phyloP scores from a whole-genome alignment of 768 basidiomycete genomes.

The Russula dissimulans region DNA sequence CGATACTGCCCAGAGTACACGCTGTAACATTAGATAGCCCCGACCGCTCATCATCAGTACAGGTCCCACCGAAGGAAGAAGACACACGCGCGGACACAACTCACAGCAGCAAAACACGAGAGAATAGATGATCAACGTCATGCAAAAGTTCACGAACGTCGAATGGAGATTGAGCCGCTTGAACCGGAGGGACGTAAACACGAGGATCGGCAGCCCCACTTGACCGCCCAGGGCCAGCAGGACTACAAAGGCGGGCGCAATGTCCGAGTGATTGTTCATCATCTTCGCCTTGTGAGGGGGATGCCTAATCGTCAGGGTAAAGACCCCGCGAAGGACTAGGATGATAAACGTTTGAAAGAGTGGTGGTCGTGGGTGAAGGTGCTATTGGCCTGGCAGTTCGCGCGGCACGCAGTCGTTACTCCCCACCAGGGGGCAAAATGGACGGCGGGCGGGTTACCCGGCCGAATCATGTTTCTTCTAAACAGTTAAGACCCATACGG shows the following conservation, averaged over 20 bases:
- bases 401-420: not conserved
- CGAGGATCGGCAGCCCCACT: slow-evolving; percentile 39
- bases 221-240: slow-evolving; percentile 47
- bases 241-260: slow-evolving; percentile 35
- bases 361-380: too few relatives aligned
- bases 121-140: slow-evolving; percentile 49
- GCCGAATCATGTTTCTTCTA: too few relatives aligned
- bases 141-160: slow-evolving; percentile 47
- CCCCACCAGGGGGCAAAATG: not conserved
- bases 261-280: slow-evolving; percentile 15
- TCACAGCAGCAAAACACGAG: slow-evolving; percentile 43
- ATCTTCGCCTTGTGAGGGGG: too few relatives aligned
- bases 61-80: not conserved
- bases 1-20: slow-evolving; percentile 27
- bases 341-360: not conserved
- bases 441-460: too few relatives aligned
- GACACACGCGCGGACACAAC: slow-evolving; percentile 19
- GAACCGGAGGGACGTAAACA: slow-evolving; percentile 37
- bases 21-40: slow-evolving; percentile 17
- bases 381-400: not conserved
- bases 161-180: slow-evolving; percentile 39
- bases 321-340: too few relatives aligned
- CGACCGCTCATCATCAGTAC: too few relatives aligned
- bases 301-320: not conserved
- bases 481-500: not conserved